A percentile compares a stretch with the other conserved stretches of the same genome.
These are phyloP conservation scores for Neofusicoccum cordaticola DNA, from an alignment of 2,329 filamentous ascomycete species.

Conservation along the genomic window DNA sequence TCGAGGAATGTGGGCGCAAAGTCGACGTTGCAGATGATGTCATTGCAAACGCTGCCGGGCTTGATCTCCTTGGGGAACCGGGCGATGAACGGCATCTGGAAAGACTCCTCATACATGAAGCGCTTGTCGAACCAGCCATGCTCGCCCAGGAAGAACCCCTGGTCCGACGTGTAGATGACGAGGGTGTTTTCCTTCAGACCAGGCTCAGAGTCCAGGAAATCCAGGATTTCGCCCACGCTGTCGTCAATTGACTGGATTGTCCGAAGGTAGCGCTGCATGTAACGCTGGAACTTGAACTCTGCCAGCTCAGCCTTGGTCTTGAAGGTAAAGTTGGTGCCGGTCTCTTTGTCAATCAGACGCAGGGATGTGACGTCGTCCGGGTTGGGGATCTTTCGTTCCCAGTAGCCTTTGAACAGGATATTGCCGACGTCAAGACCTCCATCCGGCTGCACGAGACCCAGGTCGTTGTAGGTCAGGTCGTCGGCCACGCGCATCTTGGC, in stretches of 20 bases:
- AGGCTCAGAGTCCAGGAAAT: constrained; percentile 43
- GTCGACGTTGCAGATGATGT: constrained; percentile 55
- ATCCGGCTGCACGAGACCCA: constrained; percentile 52
- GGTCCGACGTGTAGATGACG: constrained; percentile 55
- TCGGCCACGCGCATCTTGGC: constrained; percentile 54
- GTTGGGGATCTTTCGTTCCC: constrained; percentile 41
- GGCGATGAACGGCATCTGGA: constrained; percentile 56
- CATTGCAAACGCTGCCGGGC: constrained; percentile 41
- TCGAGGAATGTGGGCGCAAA: constrained; percentile 54
- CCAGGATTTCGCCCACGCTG: constrained; percentile 50
- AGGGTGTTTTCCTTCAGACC: constrained; percentile 47
- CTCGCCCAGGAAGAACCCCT: constrained; percentile 57
- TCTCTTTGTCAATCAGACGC: constrained; percentile 47
- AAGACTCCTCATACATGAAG: constrained; percentile 58
- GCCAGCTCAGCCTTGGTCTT: constrained; percentile 41
- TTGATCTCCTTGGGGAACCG: constrained; percentile 46
- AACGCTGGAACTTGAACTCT: constrained; percentile 57
- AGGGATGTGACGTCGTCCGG: constrained; percentile 32
- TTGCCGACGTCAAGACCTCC: constrained; percentile 43
- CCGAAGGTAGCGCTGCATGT: constrained; percentile 56
- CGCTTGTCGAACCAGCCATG: constrained; percentile 60
- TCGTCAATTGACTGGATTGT: constrained; percentile 54
- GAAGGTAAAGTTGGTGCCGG: constrained; percentile 49
- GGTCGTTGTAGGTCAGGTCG: constrained; percentile 52
- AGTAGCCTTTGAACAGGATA: constrained; percentile 25